Conservation (phyloP, 345 rosid species). For the Dipteronia sinensis region DNA sequence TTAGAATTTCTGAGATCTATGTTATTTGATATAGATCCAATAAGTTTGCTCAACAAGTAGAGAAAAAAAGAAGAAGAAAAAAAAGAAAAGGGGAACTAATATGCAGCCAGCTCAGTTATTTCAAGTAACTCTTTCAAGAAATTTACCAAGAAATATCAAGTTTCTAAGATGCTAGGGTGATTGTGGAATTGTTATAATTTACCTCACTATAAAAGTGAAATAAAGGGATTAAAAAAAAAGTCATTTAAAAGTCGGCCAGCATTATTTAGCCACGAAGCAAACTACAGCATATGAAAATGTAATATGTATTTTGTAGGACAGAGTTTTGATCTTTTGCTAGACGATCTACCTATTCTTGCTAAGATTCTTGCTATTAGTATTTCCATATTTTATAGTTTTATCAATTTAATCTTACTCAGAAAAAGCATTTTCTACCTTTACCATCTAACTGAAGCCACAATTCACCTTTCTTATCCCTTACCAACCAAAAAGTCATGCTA, state of each 20-base stretch:
- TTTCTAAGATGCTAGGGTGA: neutral
- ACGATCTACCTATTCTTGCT: no score
- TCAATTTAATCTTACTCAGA: no score
- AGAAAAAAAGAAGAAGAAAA: neutral
- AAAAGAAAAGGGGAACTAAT: neutral
- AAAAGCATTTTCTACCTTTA: neutral
- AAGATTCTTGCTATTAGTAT: no score
- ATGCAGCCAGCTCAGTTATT: neutral
- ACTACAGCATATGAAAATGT: neutral
- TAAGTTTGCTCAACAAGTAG: no score
- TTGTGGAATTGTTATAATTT: neutral
- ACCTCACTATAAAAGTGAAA: neutral
- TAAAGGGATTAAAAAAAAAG: neutral
- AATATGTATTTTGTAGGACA: neutral
- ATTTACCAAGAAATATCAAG: neutral
- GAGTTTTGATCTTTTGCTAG: no score
- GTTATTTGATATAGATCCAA: no score
- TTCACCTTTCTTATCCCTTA: neutral
- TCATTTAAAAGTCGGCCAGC: neutral
- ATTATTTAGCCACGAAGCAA: neutral
- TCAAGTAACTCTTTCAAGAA: neutral
- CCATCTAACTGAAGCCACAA: neutral
- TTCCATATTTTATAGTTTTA: no score
- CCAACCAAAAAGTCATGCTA: neutral
- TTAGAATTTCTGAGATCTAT: no score